Percentiles rank a stretch among this genome's conserved stretches.
Evolutionary conservation across 768 basidiomycete genomes (phyloP).

Genomic region (Sporobolomyces pararoseus): DNA sequence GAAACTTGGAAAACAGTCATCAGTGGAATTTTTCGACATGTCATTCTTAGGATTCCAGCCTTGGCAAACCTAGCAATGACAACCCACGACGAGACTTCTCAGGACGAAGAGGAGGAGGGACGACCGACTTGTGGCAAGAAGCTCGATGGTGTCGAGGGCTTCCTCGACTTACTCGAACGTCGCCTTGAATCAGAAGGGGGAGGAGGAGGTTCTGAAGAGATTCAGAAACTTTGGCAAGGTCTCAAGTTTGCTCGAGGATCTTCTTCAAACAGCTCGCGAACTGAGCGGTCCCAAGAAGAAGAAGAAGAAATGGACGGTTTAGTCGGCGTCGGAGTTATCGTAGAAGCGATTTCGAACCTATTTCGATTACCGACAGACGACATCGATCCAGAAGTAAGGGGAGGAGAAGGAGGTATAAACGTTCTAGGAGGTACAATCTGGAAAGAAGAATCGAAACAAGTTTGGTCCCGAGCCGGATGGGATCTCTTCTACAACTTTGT

Average conservation of each 20-base stretch:
- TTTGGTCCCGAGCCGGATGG: conserved; percentile 23
- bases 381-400: no score
- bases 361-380: conserved; percentile 19
- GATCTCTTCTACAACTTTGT: conserved; percentile 39
- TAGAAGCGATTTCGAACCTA: conserved; percentile 15
- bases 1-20: conserved; percentile 19
- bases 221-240: conserved; percentile 29
- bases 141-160: not conserved
- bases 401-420: not conserved
- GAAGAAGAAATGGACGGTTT: not conserved
- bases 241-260: conserved; percentile 36
- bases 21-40: conserved; percentile 30
- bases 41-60: conserved; percentile 22
- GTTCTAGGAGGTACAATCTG: conserved; percentile 29
- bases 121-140: not conserved
- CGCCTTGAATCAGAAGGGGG: not conserved
- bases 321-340: conserved; percentile 29
- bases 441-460: not conserved
- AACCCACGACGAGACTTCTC: not conserved
- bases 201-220: not conserved
- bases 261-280: not conserved
- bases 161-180: conserved; percentile 34
- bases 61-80: conserved; percentile 25
- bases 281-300: not conserved
- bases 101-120: not conserved